Conservation (phyloP, 176 grass and related monocot genomes). For the Saccharum officinarum region DNA sequence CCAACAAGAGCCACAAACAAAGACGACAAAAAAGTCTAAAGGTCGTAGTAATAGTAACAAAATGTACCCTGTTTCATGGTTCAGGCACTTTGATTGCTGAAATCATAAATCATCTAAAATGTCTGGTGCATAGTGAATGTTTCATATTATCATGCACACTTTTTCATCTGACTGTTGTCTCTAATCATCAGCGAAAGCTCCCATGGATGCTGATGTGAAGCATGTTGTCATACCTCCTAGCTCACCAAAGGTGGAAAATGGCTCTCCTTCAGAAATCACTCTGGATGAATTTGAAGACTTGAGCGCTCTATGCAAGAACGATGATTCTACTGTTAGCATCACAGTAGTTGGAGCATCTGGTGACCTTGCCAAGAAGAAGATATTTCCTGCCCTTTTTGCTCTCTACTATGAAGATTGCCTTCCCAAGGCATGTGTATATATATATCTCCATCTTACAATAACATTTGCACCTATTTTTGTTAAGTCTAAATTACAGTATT, state of each 20-base stretch:
- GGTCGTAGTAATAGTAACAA: background rate
- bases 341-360: slow-evolving; percentile 92
- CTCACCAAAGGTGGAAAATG: slow-evolving; percentile 47
- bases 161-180: background rate
- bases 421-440: slow-evolving; percentile 56
- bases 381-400: slow-evolving; percentile 96
- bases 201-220: slow-evolving; percentile 30
- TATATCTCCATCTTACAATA: background rate
- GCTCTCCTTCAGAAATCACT: slow-evolving; percentile 34
- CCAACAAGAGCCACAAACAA: background rate
- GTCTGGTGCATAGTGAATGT: background rate
- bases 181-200: slow-evolving; percentile 31
- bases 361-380: slow-evolving; percentile 99
- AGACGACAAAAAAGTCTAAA: background rate
- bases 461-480: background rate
- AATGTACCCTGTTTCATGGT: background rate
- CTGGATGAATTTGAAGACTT: slow-evolving; percentile 59
- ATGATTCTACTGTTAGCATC: slow-evolving; percentile 75
- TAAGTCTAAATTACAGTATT: background rate
- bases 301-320: background rate
- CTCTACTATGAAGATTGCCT: slow-evolving; percentile 96
- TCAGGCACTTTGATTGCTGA: background rate
- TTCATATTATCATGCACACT: background rate
- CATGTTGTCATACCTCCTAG: slow-evolving; percentile 4
- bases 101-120: background rate